Percentiles rank a stretch among this genome's conserved stretches.
These are phyloP conservation scores for Helianthus annuus DNA, from an alignment of 129 eudicot genomes.

Conservation along the genomic window DNA sequence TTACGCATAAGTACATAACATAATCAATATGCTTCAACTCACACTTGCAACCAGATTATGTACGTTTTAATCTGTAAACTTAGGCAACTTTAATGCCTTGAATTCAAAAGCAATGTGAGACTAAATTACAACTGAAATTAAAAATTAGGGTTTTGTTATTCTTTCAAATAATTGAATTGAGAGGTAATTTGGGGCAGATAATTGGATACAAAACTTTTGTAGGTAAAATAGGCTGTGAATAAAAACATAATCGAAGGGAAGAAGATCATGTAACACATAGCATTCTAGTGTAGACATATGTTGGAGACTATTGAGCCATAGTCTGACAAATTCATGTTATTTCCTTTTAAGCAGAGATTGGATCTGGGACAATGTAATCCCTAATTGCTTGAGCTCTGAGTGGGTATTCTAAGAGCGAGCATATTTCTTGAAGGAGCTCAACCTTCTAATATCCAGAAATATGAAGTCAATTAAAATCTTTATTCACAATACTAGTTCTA, in stretches of 20 bases:
- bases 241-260: neutral
- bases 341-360: too few relatives aligned
- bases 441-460: too few relatives aligned
- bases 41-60: neutral
- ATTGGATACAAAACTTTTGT: neutral
- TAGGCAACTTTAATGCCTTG: neutral
- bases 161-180: neutral
- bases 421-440: too few relatives aligned
- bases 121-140: neutral
- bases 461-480: too few relatives aligned
- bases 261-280: neutral
- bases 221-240: neutral
- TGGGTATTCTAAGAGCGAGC: too few relatives aligned
- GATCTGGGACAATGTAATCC: too few relatives aligned
- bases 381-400: too few relatives aligned
- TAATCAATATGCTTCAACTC: neutral
- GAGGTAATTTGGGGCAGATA: neutral
- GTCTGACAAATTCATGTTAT: too few relatives aligned
- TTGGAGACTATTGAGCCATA: too few relatives aligned
- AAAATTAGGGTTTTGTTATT: slow-evolving; percentile 6
- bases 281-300: too few relatives aligned
- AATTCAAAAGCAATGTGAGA: neutral
- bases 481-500: too few relatives aligned
- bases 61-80: neutral
- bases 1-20: neutral